A percentile compares a stretch with the other conserved stretches of the same genome.
phyloP scores from a whole-genome alignment of 2,329 filamentous ascomycete genomes.

The Ciborinia camelliae region DNA sequence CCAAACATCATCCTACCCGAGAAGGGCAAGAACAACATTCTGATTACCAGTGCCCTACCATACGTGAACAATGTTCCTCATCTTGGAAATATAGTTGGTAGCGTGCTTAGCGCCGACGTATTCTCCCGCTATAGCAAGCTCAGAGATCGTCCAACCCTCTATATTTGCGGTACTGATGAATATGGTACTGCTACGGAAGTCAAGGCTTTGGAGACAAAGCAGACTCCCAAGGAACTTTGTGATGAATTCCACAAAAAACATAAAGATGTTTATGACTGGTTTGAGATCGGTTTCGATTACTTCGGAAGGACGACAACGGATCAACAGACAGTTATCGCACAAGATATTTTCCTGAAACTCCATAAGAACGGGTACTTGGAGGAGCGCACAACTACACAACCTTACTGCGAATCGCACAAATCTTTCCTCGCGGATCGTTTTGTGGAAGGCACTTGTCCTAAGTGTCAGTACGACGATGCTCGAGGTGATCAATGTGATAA shows the following conservation, averaged over 20 bases:
- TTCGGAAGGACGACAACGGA: slow-evolving; percentile 89
- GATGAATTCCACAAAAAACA: slow-evolving; percentile 90
- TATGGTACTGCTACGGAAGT: slow-evolving; percentile 96
- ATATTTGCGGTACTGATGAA: slow-evolving; percentile 85
- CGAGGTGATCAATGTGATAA: slow-evolving; percentile 73
- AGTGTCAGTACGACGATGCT: slow-evolving; percentile 69
- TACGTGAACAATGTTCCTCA: slow-evolving; percentile 81
- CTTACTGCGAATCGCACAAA: slow-evolving; percentile 78
- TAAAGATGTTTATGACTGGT: slow-evolving; percentile 92
- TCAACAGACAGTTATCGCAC: slow-evolving; percentile 88
- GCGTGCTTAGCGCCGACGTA: slow-evolving; percentile 84
- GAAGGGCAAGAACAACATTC: slow-evolving; percentile 76
- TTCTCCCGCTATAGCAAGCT: slow-evolving; percentile 79
- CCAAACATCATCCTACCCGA: slow-evolving; percentile 55
- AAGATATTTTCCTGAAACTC: slow-evolving; percentile 85
- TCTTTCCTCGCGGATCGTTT: slow-evolving; percentile 83
- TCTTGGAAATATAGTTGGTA: slow-evolving; percentile 84
- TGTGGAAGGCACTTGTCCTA: slow-evolving; percentile 74
- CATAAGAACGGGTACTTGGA: slow-evolving; percentile 84
- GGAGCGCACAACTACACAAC: slow-evolving; percentile 82
- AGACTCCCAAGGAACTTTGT: slow-evolving; percentile 80
- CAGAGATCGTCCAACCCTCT: slow-evolving; percentile 75
- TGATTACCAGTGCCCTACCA: slow-evolving; percentile 88
- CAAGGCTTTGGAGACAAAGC: slow-evolving; percentile 83
- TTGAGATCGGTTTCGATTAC: slow-evolving; percentile 89